A percentile compares a stretch with the other conserved stretches of the same genome.
Conservation (phyloP, 441 rosid species). For the Flueggea neowawraea region DNA sequence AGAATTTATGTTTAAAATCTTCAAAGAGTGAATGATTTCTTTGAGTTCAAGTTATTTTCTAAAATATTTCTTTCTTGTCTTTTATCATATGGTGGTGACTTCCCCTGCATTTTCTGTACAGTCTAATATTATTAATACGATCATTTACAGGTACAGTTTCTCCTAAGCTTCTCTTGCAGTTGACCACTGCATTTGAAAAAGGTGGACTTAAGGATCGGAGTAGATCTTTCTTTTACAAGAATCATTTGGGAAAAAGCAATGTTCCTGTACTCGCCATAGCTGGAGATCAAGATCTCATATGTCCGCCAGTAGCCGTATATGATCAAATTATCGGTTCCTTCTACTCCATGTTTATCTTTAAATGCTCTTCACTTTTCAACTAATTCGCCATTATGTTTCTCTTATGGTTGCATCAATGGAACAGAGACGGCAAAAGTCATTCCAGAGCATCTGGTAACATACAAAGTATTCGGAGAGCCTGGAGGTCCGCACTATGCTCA, state of each 20-base stretch:
- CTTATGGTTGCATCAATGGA: slow-evolving; percentile 10
- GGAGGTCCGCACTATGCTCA: slow-evolving; percentile 74
- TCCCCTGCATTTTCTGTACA: too few species aligned
- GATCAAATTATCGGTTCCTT: slow-evolving; percentile 7
- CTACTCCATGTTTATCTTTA: not conserved
- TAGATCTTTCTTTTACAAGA: slow-evolving; percentile 69
- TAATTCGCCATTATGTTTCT: slow-evolving; percentile 3
- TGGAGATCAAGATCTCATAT: slow-evolving; percentile 77
- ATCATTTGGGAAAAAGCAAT: slow-evolving; percentile 45
- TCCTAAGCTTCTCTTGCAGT: slow-evolving; percentile 79
- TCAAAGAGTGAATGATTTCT: too few species aligned
- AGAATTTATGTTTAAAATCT: too few species aligned
- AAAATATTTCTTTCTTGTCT: too few species aligned
- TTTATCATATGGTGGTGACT: too few species aligned
- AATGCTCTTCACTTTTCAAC: not conserved
- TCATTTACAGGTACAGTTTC: slow-evolving; percentile 73
- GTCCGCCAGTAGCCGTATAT: slow-evolving; percentile 81
- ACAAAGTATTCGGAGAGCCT: slow-evolving; percentile 61
- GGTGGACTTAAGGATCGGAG: slow-evolving; percentile 67
- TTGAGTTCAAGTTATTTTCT: too few species aligned
- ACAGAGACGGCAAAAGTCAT: slow-evolving; percentile 73
- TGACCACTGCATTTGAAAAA: slow-evolving; percentile 73
- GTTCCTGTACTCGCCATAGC: slow-evolving; percentile 83
- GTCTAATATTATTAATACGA: too few species aligned
- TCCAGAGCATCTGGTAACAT: slow-evolving; percentile 60